Conservation (phyloP, 2,329 filamentous ascomycete genomes). For the Calonectria multiphialidica region DNA sequence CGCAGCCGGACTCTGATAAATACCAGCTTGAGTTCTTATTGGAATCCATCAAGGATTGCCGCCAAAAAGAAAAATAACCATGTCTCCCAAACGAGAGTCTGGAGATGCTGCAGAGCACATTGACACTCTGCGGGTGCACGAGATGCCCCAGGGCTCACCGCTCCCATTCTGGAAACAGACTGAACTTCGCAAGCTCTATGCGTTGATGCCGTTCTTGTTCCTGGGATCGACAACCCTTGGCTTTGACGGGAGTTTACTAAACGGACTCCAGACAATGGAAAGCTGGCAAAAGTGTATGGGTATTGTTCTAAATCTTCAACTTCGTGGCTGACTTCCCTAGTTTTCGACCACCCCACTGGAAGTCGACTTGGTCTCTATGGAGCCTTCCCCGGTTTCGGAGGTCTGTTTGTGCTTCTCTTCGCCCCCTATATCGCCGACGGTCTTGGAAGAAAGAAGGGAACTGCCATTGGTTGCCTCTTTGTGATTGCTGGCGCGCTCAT, state of each 20-base stretch:
- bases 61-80: too few species aligned
- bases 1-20: background rate
- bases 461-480: conserved; percentile 33
- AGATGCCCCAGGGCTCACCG: conserved; percentile 26
- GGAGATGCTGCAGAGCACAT: conserved; percentile 22
- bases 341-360: conserved; percentile 37
- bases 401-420: conserved; percentile 40
- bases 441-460: conserved; percentile 38
- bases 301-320: rapidly evolving
- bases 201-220: conserved; percentile 41
- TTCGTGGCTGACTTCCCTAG: conserved; percentile 14
- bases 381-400: conserved; percentile 40
- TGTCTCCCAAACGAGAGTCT: background rate
- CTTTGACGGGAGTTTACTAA: conserved; percentile 36
- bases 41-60: background rate
- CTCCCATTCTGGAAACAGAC: conserved; percentile 41
- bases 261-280: conserved; percentile 38
- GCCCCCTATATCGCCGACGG: conserved; percentile 41
- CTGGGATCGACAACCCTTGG: conserved; percentile 39
- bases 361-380: conserved; percentile 42
- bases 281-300: conserved; percentile 36
- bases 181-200: conserved; percentile 37
- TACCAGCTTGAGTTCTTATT: background rate
- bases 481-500: conserved; percentile 36
- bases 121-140: conserved; percentile 11